Base-by-base conservation (phyloP, 1,139 yeast species). In the Blastobotrys indianensis region DNA sequence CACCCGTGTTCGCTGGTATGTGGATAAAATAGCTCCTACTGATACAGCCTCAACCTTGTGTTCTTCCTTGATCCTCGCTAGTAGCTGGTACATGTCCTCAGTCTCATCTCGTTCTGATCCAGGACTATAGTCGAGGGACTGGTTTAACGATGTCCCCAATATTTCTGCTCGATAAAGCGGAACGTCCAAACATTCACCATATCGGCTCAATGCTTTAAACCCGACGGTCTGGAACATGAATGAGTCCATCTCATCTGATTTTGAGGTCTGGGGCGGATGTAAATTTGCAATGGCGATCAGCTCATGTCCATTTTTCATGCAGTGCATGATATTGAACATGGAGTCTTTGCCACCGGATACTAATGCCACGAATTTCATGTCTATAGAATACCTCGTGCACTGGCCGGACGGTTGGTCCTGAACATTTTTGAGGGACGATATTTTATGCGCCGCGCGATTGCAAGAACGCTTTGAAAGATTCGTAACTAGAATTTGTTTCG, bases 171-270 rank as follows among this genome's bases (percentile, higher is more conserved):
- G 68, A 58, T 82, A 87, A 58, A 92, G 67, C 0, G 98, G 97
- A 1, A 85, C 79, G 4, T 78, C 88, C 39, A 85, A 67, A 57
- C 95, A 85, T 51, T 82, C 72, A 1, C 77, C 70, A 58, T 88
- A 87, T 47, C 70, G 65, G 0, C 76, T 74, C 4, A 92, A 73
- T 3, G 86, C 78, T 54, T 84, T 87, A 63, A 85, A 94, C 0
- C 98, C 98, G n/a, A 92, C 98, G 0, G 98, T 92, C 65, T 92
- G 98, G 65, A 86, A 92, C 98, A 92, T 92, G 63, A 84, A 92
- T 46, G 96, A 85, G 65, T 92, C 97, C 49, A 92, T 70, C 63
- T 92, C 98, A 44, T 70, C 74, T 11, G 55, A 50, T 11, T 45
- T 51, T 54, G 75, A 77, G 12, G 59, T 54, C 15, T 65, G 65